Evolutionary conservation across 2,329 filamentous ascomycete genomes (phyloP), one percentile per base, ranked within the genome.

Genomic region (Botrytis pseudocinerea): DNA sequence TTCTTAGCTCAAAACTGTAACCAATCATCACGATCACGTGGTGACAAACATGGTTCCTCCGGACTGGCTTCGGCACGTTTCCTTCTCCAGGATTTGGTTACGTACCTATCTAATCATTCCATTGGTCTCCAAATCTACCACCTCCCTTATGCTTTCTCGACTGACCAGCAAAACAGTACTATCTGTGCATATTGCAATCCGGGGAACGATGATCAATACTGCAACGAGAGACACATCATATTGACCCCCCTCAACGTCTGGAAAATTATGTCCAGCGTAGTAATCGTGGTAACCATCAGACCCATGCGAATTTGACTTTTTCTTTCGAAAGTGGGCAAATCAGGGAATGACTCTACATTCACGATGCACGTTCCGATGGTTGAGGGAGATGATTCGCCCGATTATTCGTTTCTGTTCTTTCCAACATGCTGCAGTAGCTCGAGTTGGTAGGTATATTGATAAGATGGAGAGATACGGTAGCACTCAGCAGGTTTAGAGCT

Each of bases 201-300:
- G 64, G 64, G 64, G 44, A n/a, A 51, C n/a, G 44, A 66, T 35
- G 28, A 66, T 66, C 44, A n/a, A 18, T 51, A 38, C 64, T 32
- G 5, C 20, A 51, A 35, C 20, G 28, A 66, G 64, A 38, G 12
- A 51, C 48, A 32, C 22, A 42, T 46, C 18, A 64, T 20, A 25
- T 46, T 25, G n/a, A 28, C 9, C 40, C 16, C 16, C 3, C 61
- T 64, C 14, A 46, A 32, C 10, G 18, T 12, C 61, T 46, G 61
- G 61, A 64, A 64, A 51, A 40, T n/a, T 18, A 62, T 18, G 60
- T 42, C 28, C 28, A 48, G 28, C 20, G 28, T 16, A 20, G 28
- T 9, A 20, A 46, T 48, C 18, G 25, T 14, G 10, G 42, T 66
- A 10, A 32, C 40, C 10, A 32, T 18, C 51, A 28, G n/a, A 28